These are phyloP conservation scores for Annulohypoxylon nitens DNA, from an alignment of 495 filamentous ascomycete species.

Conservation along the genomic window DNA sequence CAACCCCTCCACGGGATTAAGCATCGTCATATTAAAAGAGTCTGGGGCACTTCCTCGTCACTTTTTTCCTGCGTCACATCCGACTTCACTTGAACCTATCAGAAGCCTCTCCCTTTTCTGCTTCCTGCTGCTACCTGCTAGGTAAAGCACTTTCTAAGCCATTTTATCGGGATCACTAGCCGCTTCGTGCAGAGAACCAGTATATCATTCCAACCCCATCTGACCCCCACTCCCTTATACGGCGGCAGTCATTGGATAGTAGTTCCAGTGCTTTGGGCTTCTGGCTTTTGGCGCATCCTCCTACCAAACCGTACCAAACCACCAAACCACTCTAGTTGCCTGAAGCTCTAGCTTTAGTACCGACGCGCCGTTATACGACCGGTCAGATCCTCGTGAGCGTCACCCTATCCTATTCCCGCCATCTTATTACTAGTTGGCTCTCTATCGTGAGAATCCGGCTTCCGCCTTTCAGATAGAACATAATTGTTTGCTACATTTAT, in stretches of 20 bases:
- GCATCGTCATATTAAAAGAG: conserved; percentile 45
- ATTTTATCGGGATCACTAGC: conserved; percentile 41
- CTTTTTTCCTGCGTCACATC: conserved; percentile 39
- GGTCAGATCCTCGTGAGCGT: conserved; percentile 43
- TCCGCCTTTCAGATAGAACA: conserved; percentile 28
- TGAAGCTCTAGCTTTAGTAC: conserved; percentile 31
- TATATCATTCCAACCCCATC: conserved; percentile 30
- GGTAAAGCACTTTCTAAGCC: conserved; percentile 23
- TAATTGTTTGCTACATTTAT: conserved; percentile 29
- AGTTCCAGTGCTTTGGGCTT: conserved; percentile 24
- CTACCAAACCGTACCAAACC: conserved; percentile 16
- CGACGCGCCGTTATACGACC: conserved; percentile 39
- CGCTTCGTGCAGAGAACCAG: conserved; percentile 41
- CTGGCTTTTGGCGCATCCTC: conserved; percentile 18
- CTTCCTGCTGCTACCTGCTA: conserved; percentile 22
- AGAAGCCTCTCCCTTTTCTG: conserved; percentile 8
- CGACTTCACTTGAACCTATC: conserved; percentile 31
- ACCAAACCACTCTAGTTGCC: conserved; percentile 31
- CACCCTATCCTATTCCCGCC: conserved; percentile 33
- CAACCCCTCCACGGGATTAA: conserved; percentile 40
- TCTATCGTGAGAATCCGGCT: conserved; percentile 28
- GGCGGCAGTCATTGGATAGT: conserved; percentile 26
- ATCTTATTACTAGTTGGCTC: conserved; percentile 20
- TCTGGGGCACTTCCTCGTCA: conserved; percentile 45
- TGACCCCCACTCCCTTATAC: conserved; percentile 42